A percentile compares a stretch with the other conserved stretches of the same genome.
Evolutionary conservation across 148 eudicot genomes (phyloP).

Genomic region (Rheum nobile): DNA sequence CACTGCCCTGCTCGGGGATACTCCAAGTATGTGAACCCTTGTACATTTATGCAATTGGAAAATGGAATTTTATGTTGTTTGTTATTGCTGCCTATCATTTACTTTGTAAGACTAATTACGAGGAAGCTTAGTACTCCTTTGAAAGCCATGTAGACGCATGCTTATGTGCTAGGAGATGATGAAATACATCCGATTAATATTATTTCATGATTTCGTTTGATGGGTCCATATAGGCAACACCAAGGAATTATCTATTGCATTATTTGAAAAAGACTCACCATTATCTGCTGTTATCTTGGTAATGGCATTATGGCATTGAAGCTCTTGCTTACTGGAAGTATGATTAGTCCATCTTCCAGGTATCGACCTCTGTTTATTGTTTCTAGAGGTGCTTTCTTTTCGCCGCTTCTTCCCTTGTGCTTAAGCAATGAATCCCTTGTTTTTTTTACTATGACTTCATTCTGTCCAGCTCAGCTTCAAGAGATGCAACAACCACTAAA

Average conservation of each 20-base stretch:
- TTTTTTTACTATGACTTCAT: no score
- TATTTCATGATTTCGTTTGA: no score
- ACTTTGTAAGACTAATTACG: neutral
- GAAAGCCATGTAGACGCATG: no score
- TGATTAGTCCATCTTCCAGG: neutral
- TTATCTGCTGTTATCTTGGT: neutral
- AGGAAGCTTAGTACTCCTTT: no score
- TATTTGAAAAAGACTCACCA: neutral
- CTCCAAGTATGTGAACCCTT: slow-evolving; percentile 51
- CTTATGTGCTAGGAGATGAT: no score
- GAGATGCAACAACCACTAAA: no score
- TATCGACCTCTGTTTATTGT: neutral
- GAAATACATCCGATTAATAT: no score
- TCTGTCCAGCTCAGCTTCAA: no score
- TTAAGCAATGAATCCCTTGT: neutral
- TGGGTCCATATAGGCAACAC: no score
- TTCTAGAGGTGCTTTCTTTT: neutral
- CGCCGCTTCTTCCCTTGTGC: neutral
- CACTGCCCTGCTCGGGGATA: slow-evolving; percentile 94
- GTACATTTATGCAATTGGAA: neutral
- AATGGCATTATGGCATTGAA: neutral
- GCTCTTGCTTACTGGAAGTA: neutral
- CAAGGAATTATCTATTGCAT: no score
- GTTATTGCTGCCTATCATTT: neutral
- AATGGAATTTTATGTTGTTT: neutral